These are phyloP conservation scores for Eurotiales sp. DNA, from an alignment of 2,329 filamentous ascomycete genomes.

Conservation along the genomic window DNA sequence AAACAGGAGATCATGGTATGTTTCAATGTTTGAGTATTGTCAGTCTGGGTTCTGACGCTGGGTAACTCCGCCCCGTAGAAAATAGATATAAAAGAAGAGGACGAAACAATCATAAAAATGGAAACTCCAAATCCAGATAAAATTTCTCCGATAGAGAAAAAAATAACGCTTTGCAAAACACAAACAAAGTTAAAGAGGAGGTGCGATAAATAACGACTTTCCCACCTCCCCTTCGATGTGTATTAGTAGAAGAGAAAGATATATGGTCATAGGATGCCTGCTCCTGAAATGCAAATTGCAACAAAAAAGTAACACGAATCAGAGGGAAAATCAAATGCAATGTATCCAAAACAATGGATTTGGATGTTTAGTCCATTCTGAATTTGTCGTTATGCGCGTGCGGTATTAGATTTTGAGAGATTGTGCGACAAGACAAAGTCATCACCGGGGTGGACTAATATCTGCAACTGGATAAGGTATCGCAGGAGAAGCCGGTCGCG, in stretches of 20 bases:
- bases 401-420: too few species aligned
- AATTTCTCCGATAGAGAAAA: neutral
- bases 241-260: neutral
- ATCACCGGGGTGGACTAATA: constrained; percentile 33
- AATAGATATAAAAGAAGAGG: too few species aligned
- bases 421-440: too few species aligned
- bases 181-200: neutral
- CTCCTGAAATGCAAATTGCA: constrained; percentile 14
- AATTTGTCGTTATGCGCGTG: neutral
- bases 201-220: neutral
- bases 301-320: constrained; percentile 3
- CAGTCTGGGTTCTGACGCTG: constrained; percentile 8
- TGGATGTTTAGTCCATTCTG: neutral
- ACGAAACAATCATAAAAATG: constrained; percentile 13
- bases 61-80: neutral
- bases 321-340: constrained; percentile 7
- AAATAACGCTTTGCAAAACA: constrained; percentile 3
- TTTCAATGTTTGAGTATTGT: too few species aligned
- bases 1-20: constrained; percentile 7
- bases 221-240: constrained; percentile 5
- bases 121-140: constrained; percentile 2
- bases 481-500: constrained; percentile 29
- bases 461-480: constrained; percentile 20
- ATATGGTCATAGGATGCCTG: constrained; percentile 12
- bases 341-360: neutral